phyloP scores from a whole-genome alignment of 768 basidiomycete genomes.

The Peribolospora kevripleyi region DNA sequence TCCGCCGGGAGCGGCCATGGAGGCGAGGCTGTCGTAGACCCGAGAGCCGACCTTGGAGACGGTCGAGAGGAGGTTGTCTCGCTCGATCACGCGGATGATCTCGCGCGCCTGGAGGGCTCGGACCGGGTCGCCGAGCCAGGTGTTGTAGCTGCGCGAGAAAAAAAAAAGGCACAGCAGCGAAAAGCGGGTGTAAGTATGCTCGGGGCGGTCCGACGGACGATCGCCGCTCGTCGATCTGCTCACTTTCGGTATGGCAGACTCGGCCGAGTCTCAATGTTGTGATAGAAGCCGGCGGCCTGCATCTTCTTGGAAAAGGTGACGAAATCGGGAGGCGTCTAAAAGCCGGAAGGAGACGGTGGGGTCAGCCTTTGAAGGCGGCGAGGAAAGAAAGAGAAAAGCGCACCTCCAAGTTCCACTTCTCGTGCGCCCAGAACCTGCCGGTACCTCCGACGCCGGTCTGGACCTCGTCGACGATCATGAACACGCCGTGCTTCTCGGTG shows the following conservation, averaged over 20 bases:
- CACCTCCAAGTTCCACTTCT: constrained; percentile 20
- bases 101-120: constrained; percentile 20
- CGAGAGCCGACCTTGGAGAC: constrained; percentile 17
- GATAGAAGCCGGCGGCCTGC: constrained; percentile 24
- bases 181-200: not conserved
- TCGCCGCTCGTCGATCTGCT: not conserved
- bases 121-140: constrained; percentile 22
- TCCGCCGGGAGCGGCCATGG: constrained; percentile 2
- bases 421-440: constrained; percentile 26
- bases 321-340: constrained; percentile 20
- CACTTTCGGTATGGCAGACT: constrained; percentile 18
- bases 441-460: constrained; percentile 26
- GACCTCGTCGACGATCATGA: constrained; percentile 24
- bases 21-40: constrained; percentile 13
- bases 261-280: constrained; percentile 19
- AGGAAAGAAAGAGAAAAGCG: too few relatives aligned
- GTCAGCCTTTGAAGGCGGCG: too few relatives aligned
- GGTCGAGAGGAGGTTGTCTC: constrained; percentile 18
- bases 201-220: not conserved
- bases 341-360: too few relatives aligned
- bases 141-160: constrained; percentile 11
- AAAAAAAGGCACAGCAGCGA: not conserved
- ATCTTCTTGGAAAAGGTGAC: constrained; percentile 24
- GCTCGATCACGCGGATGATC: constrained; percentile 20
- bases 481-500: constrained; percentile 20